Evolutionary conservation across 306 rosid genomes (phyloP).

Genomic region (Vigna hirtella): DNA sequence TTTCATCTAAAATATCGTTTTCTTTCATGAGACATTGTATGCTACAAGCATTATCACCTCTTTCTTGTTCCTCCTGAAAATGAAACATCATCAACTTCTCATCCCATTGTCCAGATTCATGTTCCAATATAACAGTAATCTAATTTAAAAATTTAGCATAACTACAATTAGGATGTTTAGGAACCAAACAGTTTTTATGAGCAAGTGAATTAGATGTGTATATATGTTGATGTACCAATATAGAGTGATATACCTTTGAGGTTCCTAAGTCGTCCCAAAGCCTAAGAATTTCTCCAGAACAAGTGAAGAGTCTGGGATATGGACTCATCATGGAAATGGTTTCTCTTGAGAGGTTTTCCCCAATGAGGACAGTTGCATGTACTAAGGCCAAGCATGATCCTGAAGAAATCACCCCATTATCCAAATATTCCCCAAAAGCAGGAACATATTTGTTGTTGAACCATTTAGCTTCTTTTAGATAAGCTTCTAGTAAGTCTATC

Average conservation of each 20-base stretch:
- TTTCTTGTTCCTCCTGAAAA: constrained; percentile 52
- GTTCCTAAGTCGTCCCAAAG: constrained; percentile 64
- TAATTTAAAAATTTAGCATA: background rate
- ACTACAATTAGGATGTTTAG: background rate
- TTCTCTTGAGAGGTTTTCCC: constrained; percentile 43
- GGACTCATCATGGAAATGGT: constrained; percentile 47
- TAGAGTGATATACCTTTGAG: constrained; percentile 42
- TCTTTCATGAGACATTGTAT: constrained; percentile 50
- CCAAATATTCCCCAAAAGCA: constrained; percentile 41
- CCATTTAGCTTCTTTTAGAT: constrained; percentile 59
- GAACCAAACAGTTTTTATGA: background rate
- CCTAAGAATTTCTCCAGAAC: constrained; percentile 56
- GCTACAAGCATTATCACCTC: constrained; percentile 56
- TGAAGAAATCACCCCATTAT: constrained; percentile 53
- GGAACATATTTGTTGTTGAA: constrained; percentile 45
- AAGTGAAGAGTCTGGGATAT: constrained; percentile 53
- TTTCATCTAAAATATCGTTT: constrained; percentile 37
- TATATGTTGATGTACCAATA: too few relatives aligned
- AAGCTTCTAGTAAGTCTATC: constrained; percentile 59
- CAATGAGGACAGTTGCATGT: constrained; percentile 54
- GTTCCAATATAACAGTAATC: background rate
- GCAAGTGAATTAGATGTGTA: background rate
- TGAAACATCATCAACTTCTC: constrained; percentile 9
- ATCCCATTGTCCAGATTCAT: background rate
- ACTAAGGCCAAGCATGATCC: constrained; percentile 57